Evolutionary conservation across 345 rosid species (phyloP).

Genomic region (Stellera chamaejasme): DNA sequence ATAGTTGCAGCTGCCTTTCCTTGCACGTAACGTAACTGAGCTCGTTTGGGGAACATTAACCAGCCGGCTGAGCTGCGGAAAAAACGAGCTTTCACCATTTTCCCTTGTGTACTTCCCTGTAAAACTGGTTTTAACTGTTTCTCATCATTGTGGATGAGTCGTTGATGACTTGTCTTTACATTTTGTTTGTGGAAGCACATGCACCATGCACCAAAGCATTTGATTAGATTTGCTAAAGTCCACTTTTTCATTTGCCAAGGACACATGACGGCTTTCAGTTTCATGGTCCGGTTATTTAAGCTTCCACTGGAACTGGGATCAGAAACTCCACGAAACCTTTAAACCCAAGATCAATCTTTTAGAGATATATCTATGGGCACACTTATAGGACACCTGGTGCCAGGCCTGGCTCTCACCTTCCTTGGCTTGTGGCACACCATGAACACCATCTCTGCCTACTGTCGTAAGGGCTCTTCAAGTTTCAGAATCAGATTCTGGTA

Average conservation of each 20-base stretch:
- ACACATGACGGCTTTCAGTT: neutral
- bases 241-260: slow-evolving; percentile 2
- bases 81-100: neutral
- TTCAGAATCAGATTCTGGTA: slow-evolving; percentile 50
- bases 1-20: slow-evolving; percentile 12
- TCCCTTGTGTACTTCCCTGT: neutral
- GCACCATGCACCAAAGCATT: slow-evolving; percentile 40
- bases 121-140: neutral
- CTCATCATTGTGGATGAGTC: slow-evolving; percentile 7
- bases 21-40: neutral
- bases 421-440: slow-evolving; percentile 83
- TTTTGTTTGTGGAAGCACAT: slow-evolving; percentile 49
- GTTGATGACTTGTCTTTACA: slow-evolving; percentile 12
- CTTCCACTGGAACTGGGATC: slow-evolving; percentile 8
- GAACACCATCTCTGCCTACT: slow-evolving; percentile 52
- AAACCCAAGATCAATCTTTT: slow-evolving; percentile 3
- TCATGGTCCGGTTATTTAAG: slow-evolving; percentile 23
- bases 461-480: slow-evolving; percentile 40
- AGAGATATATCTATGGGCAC: slow-evolving; percentile 42
- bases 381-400: slow-evolving; percentile 62
- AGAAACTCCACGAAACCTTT: slow-evolving; percentile 6
- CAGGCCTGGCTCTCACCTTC: slow-evolving; percentile 55
- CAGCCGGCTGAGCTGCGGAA: no score
- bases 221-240: slow-evolving; percentile 14
- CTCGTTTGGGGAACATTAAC: slow-evolving; percentile 3